Conservation (phyloP, 345 rosid genomes). For the Raphanus sativus region DNA sequence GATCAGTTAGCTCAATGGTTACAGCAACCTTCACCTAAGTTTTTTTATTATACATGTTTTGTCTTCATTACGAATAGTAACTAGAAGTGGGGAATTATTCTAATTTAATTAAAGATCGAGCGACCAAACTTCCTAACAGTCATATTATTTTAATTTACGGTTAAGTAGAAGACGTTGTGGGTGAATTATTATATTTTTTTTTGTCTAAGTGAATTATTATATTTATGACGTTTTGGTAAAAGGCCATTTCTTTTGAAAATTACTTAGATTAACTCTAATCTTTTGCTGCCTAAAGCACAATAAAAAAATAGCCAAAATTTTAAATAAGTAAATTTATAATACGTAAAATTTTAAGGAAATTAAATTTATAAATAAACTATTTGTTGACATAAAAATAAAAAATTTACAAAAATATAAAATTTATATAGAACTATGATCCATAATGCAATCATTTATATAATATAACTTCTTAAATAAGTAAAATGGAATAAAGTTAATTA, state of each 20-base stretch:
- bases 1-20: conserved; percentile 31
- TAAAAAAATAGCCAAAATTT: too few species aligned
- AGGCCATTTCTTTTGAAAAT: not conserved
- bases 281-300: too few species aligned
- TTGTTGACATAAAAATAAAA: too few species aligned
- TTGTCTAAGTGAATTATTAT: not conserved
- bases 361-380: too few species aligned
- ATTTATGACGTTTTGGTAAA: not conserved
- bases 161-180: not conserved
- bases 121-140: not conserved
- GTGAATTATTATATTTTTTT: not conserved
- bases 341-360: too few species aligned
- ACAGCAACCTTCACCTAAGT: conserved; percentile 35
- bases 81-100: not conserved
- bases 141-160: not conserved
- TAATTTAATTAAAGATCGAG: not conserved
- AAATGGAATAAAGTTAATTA: too few species aligned
- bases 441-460: too few species aligned
- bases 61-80: not conserved
- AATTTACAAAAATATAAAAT: too few species aligned
- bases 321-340: too few species aligned
- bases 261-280: too few species aligned
- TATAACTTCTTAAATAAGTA: too few species aligned
- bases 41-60: conserved; percentile 3
- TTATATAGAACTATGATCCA: too few species aligned